These are phyloP conservation scores for Andrographis paniculata DNA, from an alignment of 305 asterid species.

Conservation along the genomic window DNA sequence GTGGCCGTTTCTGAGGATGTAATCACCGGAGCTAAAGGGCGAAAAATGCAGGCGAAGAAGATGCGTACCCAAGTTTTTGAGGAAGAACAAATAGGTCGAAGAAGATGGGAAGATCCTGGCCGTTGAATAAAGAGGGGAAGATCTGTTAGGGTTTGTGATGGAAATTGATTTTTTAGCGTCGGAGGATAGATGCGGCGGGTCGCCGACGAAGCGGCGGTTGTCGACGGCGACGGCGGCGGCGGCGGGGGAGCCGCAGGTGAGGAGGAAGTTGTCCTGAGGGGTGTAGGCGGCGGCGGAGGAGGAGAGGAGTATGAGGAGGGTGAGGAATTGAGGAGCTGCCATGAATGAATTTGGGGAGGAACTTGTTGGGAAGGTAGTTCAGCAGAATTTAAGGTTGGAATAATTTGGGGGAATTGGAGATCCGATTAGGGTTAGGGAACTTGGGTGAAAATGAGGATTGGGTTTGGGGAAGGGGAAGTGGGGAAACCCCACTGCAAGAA, in stretches of 20 bases:
- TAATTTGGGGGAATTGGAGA: too few species aligned
- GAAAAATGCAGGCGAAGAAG: slow-evolving; percentile 73
- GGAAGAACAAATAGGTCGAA: slow-evolving; percentile 38
- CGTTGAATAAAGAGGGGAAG: slow-evolving; percentile 44
- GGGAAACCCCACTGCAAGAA: too few species aligned
- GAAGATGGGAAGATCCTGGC: slow-evolving; percentile 58
- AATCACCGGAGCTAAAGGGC: slow-evolving; percentile 43
- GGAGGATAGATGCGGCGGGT: slow-evolving; percentile 30
- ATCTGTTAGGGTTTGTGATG: slow-evolving; percentile 29
- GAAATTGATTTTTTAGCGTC: slow-evolving; percentile 47
- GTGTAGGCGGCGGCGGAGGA: slow-evolving; percentile 37
- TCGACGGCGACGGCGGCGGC: slow-evolving; percentile 26
- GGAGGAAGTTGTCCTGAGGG: slow-evolving; percentile 69
- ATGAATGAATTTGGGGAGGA: too few species aligned
- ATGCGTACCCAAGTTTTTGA: slow-evolving; percentile 62
- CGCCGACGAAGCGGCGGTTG: slow-evolving; percentile 58
- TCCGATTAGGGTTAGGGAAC: too few species aligned
- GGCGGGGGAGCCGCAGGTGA: slow-evolving; percentile 65
- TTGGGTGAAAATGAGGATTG: too few species aligned
- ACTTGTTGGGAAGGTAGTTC: too few species aligned
- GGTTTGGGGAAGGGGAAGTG: too few species aligned
- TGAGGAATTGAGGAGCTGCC: too few species aligned
- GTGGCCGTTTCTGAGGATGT: slow-evolving; percentile 34
- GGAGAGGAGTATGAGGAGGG: slow-evolving; percentile 16
- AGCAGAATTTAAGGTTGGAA: too few species aligned